phyloP scores from a whole-genome alignment of 139 green algal genomes.

The Yamagishiella unicocca region DNA sequence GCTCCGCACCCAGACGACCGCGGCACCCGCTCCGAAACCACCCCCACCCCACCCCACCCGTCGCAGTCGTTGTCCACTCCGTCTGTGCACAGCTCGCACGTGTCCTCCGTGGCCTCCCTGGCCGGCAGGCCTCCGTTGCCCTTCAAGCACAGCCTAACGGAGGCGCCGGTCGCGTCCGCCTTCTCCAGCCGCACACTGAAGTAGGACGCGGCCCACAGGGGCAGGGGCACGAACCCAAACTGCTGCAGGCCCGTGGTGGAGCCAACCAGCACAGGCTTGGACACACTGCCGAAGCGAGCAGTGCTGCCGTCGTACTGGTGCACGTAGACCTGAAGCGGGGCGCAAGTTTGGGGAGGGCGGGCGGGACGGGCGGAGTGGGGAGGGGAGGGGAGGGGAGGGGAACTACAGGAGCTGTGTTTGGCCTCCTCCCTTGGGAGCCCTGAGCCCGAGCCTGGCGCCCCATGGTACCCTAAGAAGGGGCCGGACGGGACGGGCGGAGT shows the following conservation, averaged over 20 bases:
- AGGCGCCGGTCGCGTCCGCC: neutral
- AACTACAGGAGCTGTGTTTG: no score
- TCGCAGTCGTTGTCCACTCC: slow-evolving; percentile 37
- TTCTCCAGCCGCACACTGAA: neutral
- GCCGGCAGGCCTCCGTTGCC: neutral
- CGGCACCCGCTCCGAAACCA: no score
- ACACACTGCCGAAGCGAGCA: neutral
- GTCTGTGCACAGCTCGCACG: neutral
- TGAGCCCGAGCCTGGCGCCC: no score
- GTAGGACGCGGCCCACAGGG: neutral
- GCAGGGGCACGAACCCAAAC: neutral
- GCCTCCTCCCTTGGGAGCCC: no score
- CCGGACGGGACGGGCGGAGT: no score
- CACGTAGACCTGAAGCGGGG: slow-evolving; percentile 11
- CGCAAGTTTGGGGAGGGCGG: neutral
- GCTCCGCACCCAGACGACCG: no score
- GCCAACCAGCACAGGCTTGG: slow-evolving; percentile 17
- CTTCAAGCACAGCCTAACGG: neutral
- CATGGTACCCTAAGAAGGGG: no score
- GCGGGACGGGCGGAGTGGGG: no score
- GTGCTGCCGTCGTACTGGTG: slow-evolving; percentile 32
- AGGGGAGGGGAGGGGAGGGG: no score
- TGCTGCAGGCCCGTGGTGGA: neutral
- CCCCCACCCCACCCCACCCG: neutral
- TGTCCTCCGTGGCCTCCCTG: neutral